Conservation (phyloP, 768 basidiomycete genomes). For the Piloderma croceum region DNA sequence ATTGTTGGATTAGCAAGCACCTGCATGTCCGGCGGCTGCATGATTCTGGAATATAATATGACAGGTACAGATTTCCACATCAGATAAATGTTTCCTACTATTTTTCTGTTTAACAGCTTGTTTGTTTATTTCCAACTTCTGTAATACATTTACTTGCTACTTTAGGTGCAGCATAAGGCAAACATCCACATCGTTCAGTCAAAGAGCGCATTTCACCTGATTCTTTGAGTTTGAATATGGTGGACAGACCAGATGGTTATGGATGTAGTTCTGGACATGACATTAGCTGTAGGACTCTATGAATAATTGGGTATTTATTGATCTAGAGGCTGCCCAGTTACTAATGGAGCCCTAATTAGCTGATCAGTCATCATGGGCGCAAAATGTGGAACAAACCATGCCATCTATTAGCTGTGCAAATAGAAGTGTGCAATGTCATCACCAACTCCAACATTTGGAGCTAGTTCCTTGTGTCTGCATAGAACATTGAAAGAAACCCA, state of each 20-base stretch:
- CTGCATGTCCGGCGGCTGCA: no score
- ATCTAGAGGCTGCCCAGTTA: no score
- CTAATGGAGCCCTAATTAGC: no score
- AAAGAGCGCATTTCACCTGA: slow-evolving; percentile 70
- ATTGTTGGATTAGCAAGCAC: no score
- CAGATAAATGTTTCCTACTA: no score
- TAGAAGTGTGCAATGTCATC: slow-evolving; percentile 88
- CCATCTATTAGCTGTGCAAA: slow-evolving; percentile 78
- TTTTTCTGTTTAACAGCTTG: no score
- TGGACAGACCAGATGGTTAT: slow-evolving; percentile 86
- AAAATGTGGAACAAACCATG: slow-evolving; percentile 49
- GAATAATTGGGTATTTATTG: no score
- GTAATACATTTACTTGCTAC: slow-evolving; percentile 42
- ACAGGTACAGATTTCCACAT: no score
- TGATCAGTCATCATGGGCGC: slow-evolving; percentile 4
- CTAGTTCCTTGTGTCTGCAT: slow-evolving; percentile 47
- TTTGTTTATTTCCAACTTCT: no score
- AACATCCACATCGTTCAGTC: slow-evolving; percentile 81
- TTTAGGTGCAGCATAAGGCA: slow-evolving; percentile 94
- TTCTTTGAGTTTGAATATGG: slow-evolving; percentile 82
- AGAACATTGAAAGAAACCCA: not conserved
- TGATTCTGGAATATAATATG: no score
- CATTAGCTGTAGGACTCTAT: no score
- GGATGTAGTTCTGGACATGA: slow-evolving; percentile 65
- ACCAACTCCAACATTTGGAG: slow-evolving; percentile 82